phyloP scores from a whole-genome alignment of 1,139 yeast species.

The Hansenula sp. region DNA sequence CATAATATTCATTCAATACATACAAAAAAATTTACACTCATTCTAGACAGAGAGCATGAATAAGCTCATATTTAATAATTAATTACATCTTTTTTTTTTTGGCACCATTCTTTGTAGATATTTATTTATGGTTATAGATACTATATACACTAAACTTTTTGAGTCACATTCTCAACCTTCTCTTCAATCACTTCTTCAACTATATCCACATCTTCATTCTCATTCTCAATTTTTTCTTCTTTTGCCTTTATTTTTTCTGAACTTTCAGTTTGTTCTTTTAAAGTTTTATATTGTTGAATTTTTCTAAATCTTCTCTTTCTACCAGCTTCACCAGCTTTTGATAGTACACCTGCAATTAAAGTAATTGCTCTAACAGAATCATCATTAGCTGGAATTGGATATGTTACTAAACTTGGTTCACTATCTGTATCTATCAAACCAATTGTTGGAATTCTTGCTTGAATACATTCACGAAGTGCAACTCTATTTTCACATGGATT shows the following conservation, averaged over 20 bases:
- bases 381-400: conserved; percentile 95
- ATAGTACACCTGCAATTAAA: conserved; percentile 75
- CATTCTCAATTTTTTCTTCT: not conserved
- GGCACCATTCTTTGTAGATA: too few relatives aligned
- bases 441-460: conserved; percentile 83
- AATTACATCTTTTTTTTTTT: too few relatives aligned
- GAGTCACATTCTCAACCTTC: not conserved
- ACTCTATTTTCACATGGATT: conserved; percentile 88
- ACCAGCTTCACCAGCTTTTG: conserved; percentile 83
- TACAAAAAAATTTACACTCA: not conserved
- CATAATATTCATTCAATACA: not conserved
- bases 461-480: conserved; percentile 77
- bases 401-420: conserved; percentile 85
- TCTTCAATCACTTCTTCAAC: too few relatives aligned
- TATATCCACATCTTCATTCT: not conserved
- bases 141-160: not conserved
- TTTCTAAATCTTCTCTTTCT: conserved; percentile 33
- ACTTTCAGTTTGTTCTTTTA: not conserved
- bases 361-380: conserved; percentile 84
- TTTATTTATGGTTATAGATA: too few relatives aligned
- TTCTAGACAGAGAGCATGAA: not conserved
- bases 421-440: conserved; percentile 93
- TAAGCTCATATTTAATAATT: not conserved
- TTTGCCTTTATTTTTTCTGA: conserved; percentile 1
- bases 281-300: conserved; percentile 6